Evolutionary conservation across 73 alveolate genomes (phyloP).

Genomic region (Uronychia binucleata): DNA sequence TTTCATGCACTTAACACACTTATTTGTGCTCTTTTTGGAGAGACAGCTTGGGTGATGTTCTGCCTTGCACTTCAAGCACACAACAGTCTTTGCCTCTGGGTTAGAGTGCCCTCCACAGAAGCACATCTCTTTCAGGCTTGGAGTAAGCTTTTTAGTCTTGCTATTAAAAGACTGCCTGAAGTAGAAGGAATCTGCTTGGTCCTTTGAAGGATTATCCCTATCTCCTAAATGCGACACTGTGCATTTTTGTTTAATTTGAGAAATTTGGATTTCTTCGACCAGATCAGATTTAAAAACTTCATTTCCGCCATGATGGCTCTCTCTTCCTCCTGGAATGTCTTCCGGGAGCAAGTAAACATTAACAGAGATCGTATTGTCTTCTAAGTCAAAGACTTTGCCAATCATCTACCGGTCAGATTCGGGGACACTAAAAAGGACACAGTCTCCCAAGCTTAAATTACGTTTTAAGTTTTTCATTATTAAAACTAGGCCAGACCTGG

Average conservation of each 20-base stretch:
- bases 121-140: slow-evolving; percentile 24
- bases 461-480: no score
- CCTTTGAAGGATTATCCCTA: neutral
- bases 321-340: neutral
- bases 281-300: neutral
- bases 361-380: no score
- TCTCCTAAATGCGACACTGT: neutral
- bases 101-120: slow-evolving; percentile 19
- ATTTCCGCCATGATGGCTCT: neutral
- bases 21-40: slow-evolving; percentile 4
- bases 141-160: slow-evolving; percentile 1
- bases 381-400: no score
- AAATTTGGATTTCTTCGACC: neutral
- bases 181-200: slow-evolving; percentile 3
- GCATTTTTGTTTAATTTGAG: neutral
- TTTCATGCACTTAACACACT: slow-evolving; percentile 18
- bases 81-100: slow-evolving; percentile 40
- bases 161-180: slow-evolving; percentile 36
- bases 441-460: no score
- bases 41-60: slow-evolving; percentile 27
- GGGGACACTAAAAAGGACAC: no score
- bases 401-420: no score
- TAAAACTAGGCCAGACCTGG: no score
- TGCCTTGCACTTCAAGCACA: slow-evolving; percentile 17
- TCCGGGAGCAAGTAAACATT: neutral